phyloP scores from a whole-genome alignment of 2,329 filamentous ascomycete species.

The Colletotrichum cuscutae region DNA sequence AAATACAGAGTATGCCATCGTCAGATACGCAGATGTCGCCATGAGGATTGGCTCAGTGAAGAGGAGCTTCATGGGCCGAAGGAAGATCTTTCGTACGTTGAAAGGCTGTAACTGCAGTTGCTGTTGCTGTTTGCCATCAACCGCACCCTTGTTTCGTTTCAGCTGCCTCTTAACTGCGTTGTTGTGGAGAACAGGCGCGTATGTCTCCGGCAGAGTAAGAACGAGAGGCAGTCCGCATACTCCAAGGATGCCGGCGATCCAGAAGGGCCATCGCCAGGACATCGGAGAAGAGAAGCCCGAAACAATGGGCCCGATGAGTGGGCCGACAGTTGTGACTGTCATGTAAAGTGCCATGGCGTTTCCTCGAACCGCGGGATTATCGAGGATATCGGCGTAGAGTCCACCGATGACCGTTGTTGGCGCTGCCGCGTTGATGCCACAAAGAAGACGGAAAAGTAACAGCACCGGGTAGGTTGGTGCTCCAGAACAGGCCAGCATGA shows the following conservation, averaged over 20 bases:
- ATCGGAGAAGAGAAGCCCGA: constrained; percentile 60
- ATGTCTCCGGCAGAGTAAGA: constrained; percentile 56
- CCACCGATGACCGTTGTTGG: constrained; percentile 47
- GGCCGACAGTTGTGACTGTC: constrained; percentile 45
- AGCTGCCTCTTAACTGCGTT: constrained; percentile 58
- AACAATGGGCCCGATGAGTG: constrained; percentile 60
- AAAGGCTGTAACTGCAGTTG: constrained; percentile 46
- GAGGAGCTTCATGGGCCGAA: constrained; percentile 60
- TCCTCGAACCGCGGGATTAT: constrained; percentile 44
- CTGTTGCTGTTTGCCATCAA: constrained; percentile 45
- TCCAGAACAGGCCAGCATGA: constrained; percentile 49
- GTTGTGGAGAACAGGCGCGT: constrained; percentile 61
- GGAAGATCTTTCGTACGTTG: constrained; percentile 55
- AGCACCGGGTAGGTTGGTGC: constrained; percentile 54
- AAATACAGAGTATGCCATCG: constrained; percentile 61
- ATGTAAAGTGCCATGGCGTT: constrained; percentile 48
- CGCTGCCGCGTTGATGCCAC: constrained; percentile 46
- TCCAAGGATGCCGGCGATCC: constrained; percentile 48
- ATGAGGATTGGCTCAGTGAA: constrained; percentile 62
- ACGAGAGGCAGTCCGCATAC: constrained; percentile 43
- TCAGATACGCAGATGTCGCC: constrained; percentile 58
- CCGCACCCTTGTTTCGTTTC: constrained; percentile 58
- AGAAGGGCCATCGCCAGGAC: constrained; percentile 54
- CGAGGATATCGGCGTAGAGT: constrained; percentile 46
- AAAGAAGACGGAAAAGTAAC: constrained; percentile 52